Percentiles rank a stretch among this genome's conserved stretches.
These are phyloP conservation scores for Physcomitrium patens DNA, from an alignment of 225 moss, liverwort and hornwort species.

Conservation along the genomic window DNA sequence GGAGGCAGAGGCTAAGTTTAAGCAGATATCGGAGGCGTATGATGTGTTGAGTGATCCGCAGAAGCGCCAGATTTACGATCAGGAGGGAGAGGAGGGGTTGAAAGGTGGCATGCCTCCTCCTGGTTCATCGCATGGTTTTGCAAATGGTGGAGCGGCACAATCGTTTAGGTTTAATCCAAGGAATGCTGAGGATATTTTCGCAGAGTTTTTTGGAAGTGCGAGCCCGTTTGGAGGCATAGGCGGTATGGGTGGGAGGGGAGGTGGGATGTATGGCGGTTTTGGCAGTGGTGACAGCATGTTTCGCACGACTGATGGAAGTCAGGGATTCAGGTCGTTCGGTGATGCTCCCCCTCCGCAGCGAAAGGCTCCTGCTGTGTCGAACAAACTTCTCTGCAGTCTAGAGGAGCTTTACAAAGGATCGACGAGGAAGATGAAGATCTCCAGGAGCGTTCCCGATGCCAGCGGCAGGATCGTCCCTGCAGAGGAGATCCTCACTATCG, in stretches of 20 bases:
- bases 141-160: slow-evolving; percentile 27
- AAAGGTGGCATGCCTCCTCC: slow-evolving; percentile 85
- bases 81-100: slow-evolving; percentile 97
- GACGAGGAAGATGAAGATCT: slow-evolving; percentile 99
- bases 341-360: slow-evolving; percentile 89
- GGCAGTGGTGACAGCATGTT: slow-evolving; percentile 47
- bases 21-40: slow-evolving; percentile 99
- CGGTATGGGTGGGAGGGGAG: slow-evolving; percentile 40
- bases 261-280: slow-evolving; percentile 63
- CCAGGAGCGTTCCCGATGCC: slow-evolving; percentile 95
- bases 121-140: slow-evolving; percentile 44
- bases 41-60: slow-evolving; percentile 99
- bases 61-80: slow-evolving; percentile 94
- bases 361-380: slow-evolving; percentile 89
- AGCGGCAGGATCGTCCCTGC: slow-evolving; percentile 88
- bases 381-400: slow-evolving; percentile 91
- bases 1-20: slow-evolving; percentile 99
- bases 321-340: slow-evolving; percentile 82
- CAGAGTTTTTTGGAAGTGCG: slow-evolving; percentile 62
- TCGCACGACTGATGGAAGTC: slow-evolving; percentile 54
- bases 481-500: slow-evolving; percentile 98
- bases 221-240: slow-evolving; percentile 53
- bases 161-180: slow-evolving; percentile 65
- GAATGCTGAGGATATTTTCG: slow-evolving; percentile 65
- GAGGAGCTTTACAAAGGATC: slow-evolving; percentile 96